A percentile compares a stretch with the other conserved stretches of the same genome.
Evolutionary conservation across 805 yeast species (phyloP).

Genomic region (Cyberlindnera meyerae): DNA sequence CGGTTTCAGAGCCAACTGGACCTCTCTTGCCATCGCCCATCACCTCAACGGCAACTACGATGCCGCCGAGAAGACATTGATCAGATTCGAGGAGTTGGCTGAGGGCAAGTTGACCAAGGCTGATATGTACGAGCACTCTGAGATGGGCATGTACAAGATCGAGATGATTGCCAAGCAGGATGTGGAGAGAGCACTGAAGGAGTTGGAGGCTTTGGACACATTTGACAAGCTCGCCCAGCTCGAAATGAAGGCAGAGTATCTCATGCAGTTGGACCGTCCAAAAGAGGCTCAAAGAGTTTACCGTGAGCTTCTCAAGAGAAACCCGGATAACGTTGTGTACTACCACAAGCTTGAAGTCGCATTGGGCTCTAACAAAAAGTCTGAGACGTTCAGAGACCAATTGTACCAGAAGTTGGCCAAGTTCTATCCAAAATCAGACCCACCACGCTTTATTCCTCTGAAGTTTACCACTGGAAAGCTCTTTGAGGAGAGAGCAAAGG

Average conservation of each 20-base stretch:
- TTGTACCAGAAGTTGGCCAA: conserved; percentile 60
- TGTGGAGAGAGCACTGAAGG: conserved; percentile 41
- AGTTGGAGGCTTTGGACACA: conserved; percentile 51
- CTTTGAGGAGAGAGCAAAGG: conserved; percentile 41
- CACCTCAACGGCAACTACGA: conserved; percentile 64
- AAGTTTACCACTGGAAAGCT: conserved; percentile 57
- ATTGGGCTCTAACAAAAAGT: conserved; percentile 44
- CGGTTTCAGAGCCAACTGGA: conserved; percentile 89
- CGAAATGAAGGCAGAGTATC: conserved; percentile 65
- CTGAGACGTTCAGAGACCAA: conserved; percentile 45
- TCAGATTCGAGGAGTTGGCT: conserved; percentile 71
- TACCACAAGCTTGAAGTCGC: conserved; percentile 63
- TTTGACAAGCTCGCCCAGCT: conserved; percentile 55
- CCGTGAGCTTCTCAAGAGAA: conserved; percentile 70
- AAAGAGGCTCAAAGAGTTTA: conserved; percentile 66
- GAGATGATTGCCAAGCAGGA: conserved; percentile 56
- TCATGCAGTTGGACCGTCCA: conserved; percentile 48
- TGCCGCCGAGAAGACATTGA: conserved; percentile 66
- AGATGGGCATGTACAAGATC: conserved; percentile 71
- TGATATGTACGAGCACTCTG: conserved; percentile 76
- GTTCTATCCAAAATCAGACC: conserved; percentile 81
- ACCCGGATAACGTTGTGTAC: conserved; percentile 73
- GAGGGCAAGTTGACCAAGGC: conserved; percentile 60
- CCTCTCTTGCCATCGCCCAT: conserved; percentile 80
- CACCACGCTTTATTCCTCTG: conserved; percentile 74